A percentile compares a stretch with the other conserved stretches of the same genome.
These are phyloP conservation scores for Cymbopogon citratus DNA, from an alignment of 176 grass and related monocot genomes.

Conservation along the genomic window DNA sequence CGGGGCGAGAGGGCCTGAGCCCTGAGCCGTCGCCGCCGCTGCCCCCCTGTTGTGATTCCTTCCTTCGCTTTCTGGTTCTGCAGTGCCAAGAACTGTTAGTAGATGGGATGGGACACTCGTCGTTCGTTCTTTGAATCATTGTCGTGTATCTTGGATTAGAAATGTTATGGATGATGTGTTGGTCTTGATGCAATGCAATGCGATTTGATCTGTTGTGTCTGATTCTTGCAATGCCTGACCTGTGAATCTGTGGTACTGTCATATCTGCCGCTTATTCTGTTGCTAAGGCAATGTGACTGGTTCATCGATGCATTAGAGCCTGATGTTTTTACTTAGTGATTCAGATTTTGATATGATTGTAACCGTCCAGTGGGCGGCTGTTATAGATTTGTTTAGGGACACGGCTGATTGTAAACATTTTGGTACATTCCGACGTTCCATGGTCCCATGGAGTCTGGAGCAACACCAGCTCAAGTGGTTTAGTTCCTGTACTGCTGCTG, in stretches of 20 bases:
- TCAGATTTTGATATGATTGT: too few relatives aligned
- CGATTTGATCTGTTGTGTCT: background rate
- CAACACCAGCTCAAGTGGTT: too few relatives aligned
- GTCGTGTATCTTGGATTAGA: background rate
- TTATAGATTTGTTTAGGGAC: too few relatives aligned
- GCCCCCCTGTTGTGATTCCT: background rate
- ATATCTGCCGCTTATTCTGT: background rate
- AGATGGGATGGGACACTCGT: background rate
- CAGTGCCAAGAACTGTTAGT: background rate
- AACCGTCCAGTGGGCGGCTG: too few relatives aligned
- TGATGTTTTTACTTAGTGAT: too few relatives aligned
- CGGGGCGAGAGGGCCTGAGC: slow-evolving; percentile 59
- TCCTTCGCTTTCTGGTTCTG: background rate
- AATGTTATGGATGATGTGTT: background rate
- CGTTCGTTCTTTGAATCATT: background rate
- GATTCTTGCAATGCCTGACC: background rate
- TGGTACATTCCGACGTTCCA: too few relatives aligned
- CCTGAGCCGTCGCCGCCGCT: background rate
- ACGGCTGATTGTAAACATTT: too few relatives aligned
- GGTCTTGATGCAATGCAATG: background rate
- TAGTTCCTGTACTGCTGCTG: too few relatives aligned
- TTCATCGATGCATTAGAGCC: too few relatives aligned
- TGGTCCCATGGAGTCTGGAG: too few relatives aligned
- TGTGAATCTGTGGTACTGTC: background rate
- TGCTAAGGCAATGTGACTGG: background rate